Conservation (phyloP, 768 basidiomycete species). For the Psilocybe tampanensis region DNA sequence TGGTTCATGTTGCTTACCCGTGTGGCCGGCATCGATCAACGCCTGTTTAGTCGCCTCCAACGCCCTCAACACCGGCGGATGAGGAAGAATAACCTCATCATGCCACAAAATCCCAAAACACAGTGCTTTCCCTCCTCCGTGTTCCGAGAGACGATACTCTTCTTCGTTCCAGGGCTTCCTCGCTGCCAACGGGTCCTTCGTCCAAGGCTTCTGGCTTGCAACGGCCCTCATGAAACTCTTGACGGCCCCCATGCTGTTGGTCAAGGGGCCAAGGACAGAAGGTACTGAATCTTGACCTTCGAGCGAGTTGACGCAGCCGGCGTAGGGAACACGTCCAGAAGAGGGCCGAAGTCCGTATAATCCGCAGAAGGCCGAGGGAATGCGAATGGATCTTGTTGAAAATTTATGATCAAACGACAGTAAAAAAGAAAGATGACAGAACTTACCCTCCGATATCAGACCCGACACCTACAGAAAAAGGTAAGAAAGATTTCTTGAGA, state of each 20-base stretch:
- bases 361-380: slow-evolving; percentile 69
- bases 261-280: slow-evolving; percentile 78
- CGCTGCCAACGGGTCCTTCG: slow-evolving; percentile 58
- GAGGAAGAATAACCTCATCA: slow-evolving; percentile 59
- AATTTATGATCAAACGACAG: neutral
- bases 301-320: slow-evolving; percentile 62
- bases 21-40: slow-evolving; percentile 62
- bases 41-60: slow-evolving; percentile 59
- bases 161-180: slow-evolving; percentile 64
- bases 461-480: slow-evolving; percentile 59
- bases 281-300: slow-evolving; percentile 73
- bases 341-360: slow-evolving; percentile 75
- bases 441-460: slow-evolving; percentile 79
- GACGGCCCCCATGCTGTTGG: slow-evolving; percentile 58
- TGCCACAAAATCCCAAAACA: slow-evolving; percentile 71
- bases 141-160: slow-evolving; percentile 60
- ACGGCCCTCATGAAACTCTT: slow-evolving; percentile 69
- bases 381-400: slow-evolving; percentile 64
- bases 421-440: neutral
- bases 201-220: slow-evolving; percentile 62
- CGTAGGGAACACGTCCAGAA: slow-evolving; percentile 69
- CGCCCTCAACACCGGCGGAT: slow-evolving; percentile 66
- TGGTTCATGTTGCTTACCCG: slow-evolving; percentile 39
- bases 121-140: slow-evolving; percentile 42
- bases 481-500: neutral